phyloP scores from a whole-genome alignment of 768 basidiomycete species.

The Tricholoma furcatifolium region DNA sequence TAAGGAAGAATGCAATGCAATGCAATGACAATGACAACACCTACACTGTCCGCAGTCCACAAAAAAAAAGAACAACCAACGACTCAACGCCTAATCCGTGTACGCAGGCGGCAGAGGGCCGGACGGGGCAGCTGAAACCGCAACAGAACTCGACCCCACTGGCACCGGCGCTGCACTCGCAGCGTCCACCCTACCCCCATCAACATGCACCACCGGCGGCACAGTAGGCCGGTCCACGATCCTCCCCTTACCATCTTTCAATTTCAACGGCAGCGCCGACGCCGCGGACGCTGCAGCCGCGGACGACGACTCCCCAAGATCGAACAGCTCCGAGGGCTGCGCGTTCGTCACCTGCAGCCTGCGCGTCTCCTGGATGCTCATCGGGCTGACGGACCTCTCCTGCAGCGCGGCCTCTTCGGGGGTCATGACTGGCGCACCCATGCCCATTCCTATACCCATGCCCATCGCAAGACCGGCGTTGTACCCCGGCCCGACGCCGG shows the following conservation, averaged over 20 bases:
- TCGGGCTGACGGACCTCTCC: constrained; percentile 39
- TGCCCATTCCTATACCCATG: constrained; percentile 10
- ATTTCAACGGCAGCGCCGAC: constrained; percentile 2
- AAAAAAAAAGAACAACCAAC: too few relatives aligned
- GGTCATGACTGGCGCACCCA: constrained; percentile 1
- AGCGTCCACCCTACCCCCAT: constrained; percentile 33
- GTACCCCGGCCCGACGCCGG: constrained; percentile 17
- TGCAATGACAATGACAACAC: background rate
- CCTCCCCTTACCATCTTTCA: constrained; percentile 18
- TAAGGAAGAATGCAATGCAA: background rate
- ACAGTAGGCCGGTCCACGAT: constrained; percentile 24
- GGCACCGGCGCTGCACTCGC: constrained; percentile 29
- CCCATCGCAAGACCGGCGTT: constrained; percentile 19
- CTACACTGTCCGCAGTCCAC: too few relatives aligned
- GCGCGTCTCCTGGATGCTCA: constrained; percentile 36
- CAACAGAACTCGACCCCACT: constrained; percentile 3
- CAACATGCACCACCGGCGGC: constrained; percentile 36
- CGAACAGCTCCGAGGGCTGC: constrained; percentile 6
- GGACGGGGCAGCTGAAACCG: background rate
- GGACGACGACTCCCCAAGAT: constrained; percentile 11
- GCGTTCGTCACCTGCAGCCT: constrained; percentile 40
- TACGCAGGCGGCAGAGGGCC: constrained; percentile 18
- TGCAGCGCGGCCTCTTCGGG: constrained; percentile 15
- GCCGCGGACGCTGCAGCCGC: constrained; percentile 14
- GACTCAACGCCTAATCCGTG: background rate